Percentiles rank a stretch among this genome's conserved stretches.
phyloP scores from a whole-genome alignment of 2,329 filamentous ascomycete species.

The Xylariaceae sp. region DNA sequence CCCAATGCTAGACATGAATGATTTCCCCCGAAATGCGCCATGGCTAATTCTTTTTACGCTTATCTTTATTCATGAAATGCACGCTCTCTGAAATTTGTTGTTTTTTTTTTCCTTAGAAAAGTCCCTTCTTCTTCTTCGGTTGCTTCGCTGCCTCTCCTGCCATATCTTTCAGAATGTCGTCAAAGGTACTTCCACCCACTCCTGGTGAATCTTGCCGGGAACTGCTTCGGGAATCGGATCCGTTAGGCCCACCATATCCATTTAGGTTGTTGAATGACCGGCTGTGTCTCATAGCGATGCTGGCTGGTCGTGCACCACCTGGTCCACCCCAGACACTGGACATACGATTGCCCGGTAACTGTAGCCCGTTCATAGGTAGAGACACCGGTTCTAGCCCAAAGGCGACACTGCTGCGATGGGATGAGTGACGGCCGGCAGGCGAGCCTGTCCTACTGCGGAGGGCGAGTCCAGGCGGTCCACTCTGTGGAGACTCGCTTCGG shows the following conservation, averaged over 20 bases:
- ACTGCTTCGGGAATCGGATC: constrained; percentile 23
- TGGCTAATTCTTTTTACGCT: too few relatives aligned
- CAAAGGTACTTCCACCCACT: constrained; percentile 31
- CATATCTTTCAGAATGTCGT: constrained; percentile 33
- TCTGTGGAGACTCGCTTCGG: constrained; percentile 29
- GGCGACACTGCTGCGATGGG: constrained; percentile 31
- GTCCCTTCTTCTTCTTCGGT: constrained; percentile 33
- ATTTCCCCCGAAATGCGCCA: too few relatives aligned
- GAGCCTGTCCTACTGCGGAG: constrained; percentile 26
- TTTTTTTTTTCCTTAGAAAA: constrained; percentile 24
- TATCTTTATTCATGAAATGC: not conserved
- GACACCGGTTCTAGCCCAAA: constrained; percentile 31
- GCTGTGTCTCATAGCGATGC: constrained; percentile 27
- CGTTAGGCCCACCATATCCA: constrained; percentile 21
- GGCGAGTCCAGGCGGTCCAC: constrained; percentile 25
- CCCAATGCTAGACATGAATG: too few relatives aligned
- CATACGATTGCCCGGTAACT: constrained; percentile 23
- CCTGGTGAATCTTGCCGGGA: constrained; percentile 25
- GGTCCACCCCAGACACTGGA: constrained; percentile 26
- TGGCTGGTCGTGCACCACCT: constrained; percentile 23
- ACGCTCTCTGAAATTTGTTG: not conserved
- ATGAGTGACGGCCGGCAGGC: constrained; percentile 23
- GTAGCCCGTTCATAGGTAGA: constrained; percentile 20
- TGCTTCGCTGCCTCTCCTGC: constrained; percentile 19
- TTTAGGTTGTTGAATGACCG: constrained; percentile 31